Base-by-base conservation (phyloP, 257 asterid species). In the Echium plantagineum region DNA sequence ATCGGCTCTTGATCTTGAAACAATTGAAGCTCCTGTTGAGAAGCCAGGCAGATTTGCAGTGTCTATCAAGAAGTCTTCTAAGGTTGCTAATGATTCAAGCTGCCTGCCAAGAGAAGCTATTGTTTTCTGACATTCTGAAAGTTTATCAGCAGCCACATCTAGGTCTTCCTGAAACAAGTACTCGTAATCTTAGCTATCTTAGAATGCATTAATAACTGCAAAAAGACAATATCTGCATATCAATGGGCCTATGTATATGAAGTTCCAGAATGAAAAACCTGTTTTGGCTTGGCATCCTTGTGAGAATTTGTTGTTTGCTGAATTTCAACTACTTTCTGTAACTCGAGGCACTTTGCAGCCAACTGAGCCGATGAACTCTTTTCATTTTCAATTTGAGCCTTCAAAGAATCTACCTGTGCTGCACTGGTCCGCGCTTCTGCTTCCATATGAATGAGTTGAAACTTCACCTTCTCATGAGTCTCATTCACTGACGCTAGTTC, bases 91-190 rank as follows among this genome's bases (percentile, higher is more conserved):
- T 57, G 94, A 87, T 15, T 82, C 64, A 21, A 87, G 90, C 76
- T 87, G 94, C 60, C 75, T 82, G n/a, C 94, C 94, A 0, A 87
- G 83, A 12, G 96, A 84, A 56, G 94, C 91, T 54, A 87, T 84
- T 31, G 94, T 87, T 69, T 84, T 78, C 78, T 87, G 94, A 75
- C 96, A 87, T 62, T 87, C 96, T 60, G 90, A 72, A 46, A 87
- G 96, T 72, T 87, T 87, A 78, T 79, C 84, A 46, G 94, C 95
- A 55, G 95, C 90, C 46, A 80, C 80, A 19, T 71, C 84, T 61
- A 82, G 67, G 61, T 78, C 94, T 77, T 82, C 90, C 95, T 87
- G 79, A 68, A 61, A 68, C 60, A 63, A 28, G 48, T 57, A 42
- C n/a, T n/a, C n/a, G 21, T 12, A 13, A 5, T 26, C 18, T 5